A percentile compares a stretch with the other conserved stretches of the same genome.
phyloP scores from a whole-genome alignment of 495 filamentous ascomycete species.

The Astrothelium subdiscretum region DNA sequence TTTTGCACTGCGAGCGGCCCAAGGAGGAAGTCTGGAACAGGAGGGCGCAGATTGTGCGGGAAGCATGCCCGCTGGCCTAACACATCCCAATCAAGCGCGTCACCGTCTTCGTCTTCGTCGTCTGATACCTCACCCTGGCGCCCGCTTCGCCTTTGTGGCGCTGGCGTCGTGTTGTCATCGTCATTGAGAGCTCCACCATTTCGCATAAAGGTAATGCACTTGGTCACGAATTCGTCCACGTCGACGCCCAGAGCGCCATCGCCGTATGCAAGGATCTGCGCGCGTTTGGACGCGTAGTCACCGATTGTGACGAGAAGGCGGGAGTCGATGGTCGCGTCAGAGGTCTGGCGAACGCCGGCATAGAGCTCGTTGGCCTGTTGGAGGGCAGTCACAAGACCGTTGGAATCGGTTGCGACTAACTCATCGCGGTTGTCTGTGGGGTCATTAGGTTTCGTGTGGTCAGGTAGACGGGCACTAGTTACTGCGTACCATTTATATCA shows the following conservation, averaged over 20 bases:
- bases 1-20: conserved; percentile 86
- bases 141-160: background rate
- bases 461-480: background rate
- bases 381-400: conserved; percentile 45
- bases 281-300: conserved; percentile 66
- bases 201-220: conserved; percentile 81
- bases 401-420: conserved; percentile 15
- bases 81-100: conserved; percentile 78
- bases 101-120: conserved; percentile 55
- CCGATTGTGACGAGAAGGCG: conserved; percentile 65
- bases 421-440: conserved; percentile 20
- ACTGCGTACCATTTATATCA: background rate
- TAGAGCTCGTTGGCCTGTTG: conserved; percentile 52
- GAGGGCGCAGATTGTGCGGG: conserved; percentile 58
- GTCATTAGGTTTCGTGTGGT: conserved; percentile 7
- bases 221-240: conserved; percentile 86
- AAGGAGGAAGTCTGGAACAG: conserved; percentile 72
- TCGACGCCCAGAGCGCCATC: conserved; percentile 63
- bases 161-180: conserved; percentile 2
- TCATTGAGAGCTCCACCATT: conserved; percentile 30
- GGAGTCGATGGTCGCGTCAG: conserved; percentile 86
- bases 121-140: conserved; percentile 34
- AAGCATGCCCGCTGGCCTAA: conserved; percentile 67
- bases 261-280: conserved; percentile 56
- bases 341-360: conserved; percentile 69